Evolutionary conservation across 2,329 filamentous ascomycete species (phyloP), one percentile per base, ranked within the genome.

Genomic region (Byssoonygena ceratinophila): DNA sequence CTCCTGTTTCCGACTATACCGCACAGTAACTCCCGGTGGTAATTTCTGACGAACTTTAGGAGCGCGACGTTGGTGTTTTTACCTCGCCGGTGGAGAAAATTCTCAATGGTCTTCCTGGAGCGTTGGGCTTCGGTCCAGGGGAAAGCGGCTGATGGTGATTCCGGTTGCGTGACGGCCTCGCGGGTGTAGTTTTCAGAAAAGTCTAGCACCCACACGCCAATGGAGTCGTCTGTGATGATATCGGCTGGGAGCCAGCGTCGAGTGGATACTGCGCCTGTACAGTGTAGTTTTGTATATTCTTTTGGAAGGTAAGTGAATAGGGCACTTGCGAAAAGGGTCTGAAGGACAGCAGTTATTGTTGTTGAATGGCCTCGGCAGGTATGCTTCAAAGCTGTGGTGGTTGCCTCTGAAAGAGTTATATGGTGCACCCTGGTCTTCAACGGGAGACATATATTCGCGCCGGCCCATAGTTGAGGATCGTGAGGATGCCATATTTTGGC

Each of bases 301-400:
- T 57, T 46, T 1, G 64, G 60, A 3, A 68, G 54, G 18, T 69
- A 57, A 1, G 58, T 27, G 51, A 74, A 68, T 2, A 74, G 45
- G 0, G 68, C 61, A 11, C 65, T 63, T 1, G 71, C 70, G 25
- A 74, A 37, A 20, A 71, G 51, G 0, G 64, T 65, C 54, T 73
- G 64, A 20, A 75, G 52, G 1, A 66, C 61, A 7, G 66, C 68
- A 2, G 71, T 74, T 34, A 74, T 62, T 3, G 68, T 74, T 0
- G 71, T 69, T 12, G 51, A 54, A 50, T 75, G 61, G 9, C 60
- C 36, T 6, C 69, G 67, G 53, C 71, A 71, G 20, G 58, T 18
- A 1, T 62, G 45, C 14, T 62, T 62, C 23, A 74, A 58, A 0
- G 57, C 55, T 1, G 53, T 57, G 1, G 71, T 66, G 1, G 59